Evolutionary conservation across 768 basidiomycete genomes (phyloP).

Genomic region (Lactarius vividus): DNA sequence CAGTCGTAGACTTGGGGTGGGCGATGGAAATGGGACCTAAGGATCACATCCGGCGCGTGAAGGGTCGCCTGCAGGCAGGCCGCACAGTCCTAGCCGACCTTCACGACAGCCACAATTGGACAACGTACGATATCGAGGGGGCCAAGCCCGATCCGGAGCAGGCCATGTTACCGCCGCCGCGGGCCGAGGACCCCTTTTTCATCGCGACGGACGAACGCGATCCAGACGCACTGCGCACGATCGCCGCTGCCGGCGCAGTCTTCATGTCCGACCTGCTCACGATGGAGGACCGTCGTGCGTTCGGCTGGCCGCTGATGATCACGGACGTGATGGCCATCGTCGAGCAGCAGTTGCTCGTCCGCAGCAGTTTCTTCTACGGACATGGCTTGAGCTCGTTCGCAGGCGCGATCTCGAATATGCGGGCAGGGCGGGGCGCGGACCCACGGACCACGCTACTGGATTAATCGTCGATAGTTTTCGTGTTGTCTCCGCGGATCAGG

Average conservation of each 20-base stretch:
- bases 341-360: conserved; percentile 41
- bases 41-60: conserved; percentile 39
- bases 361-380: conserved; percentile 40
- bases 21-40: conserved; percentile 38
- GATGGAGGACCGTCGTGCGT: conserved; percentile 37
- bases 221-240: conserved; percentile 32
- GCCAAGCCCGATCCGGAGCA: conserved; percentile 14
- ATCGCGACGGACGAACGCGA: conserved; percentile 45
- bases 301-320: conserved; percentile 44
- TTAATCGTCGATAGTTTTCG: conserved; percentile 26
- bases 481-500: background rate
- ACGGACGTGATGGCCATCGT: conserved; percentile 43
- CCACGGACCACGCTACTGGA: conserved; percentile 37
- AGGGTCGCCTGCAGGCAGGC: conserved; percentile 31
- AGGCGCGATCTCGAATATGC: conserved; percentile 41
- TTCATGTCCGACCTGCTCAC: conserved; percentile 44
- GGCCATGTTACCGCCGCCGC: conserved; percentile 6
- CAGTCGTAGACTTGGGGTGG: conserved; percentile 37
- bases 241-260: conserved; percentile 39
- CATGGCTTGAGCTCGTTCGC: conserved; percentile 40
- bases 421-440: conserved; percentile 38
- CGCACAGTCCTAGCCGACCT: conserved; percentile 30
- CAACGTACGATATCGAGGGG: conserved; percentile 9
- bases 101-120: background rate
- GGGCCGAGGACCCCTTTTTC: conserved; percentile 30